Evolutionary conservation across 805 yeast species (phyloP).

Genomic region (Komagataella pseudopastoris): DNA sequence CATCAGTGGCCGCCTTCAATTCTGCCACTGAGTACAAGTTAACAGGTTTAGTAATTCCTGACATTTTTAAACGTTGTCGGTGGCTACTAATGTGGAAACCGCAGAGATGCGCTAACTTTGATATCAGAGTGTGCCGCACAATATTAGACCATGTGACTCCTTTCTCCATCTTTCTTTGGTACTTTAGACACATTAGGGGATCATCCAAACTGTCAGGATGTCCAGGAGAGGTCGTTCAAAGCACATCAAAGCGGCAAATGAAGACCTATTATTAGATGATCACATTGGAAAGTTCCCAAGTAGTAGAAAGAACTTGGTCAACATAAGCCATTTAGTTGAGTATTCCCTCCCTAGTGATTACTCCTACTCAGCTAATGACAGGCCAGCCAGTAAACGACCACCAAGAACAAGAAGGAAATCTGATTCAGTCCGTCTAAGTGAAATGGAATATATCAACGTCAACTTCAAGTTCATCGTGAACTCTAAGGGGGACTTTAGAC

Average conservation of each 20-base stretch:
- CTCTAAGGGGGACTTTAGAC: constrained; percentile 34
- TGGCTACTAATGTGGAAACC: not conserved
- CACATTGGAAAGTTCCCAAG: not conserved
- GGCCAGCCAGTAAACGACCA: constrained; percentile 4
- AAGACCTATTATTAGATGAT: not conserved
- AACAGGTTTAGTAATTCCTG: constrained; percentile 8
- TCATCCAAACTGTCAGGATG: not conserved
- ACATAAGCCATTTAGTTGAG: constrained; percentile 53
- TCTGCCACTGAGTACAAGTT: constrained; percentile 30
- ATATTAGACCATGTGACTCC: not conserved
- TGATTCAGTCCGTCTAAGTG: constrained; percentile 34
- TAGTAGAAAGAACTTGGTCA: constrained; percentile 3
- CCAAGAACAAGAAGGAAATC: constrained; percentile 7
- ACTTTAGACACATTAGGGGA: not conserved
- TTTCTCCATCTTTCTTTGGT: not conserved
- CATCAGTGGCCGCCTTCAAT: constrained; percentile 36
- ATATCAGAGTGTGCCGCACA: not conserved
- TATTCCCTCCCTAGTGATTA: constrained; percentile 26
- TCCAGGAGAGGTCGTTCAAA: not conserved
- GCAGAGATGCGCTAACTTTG: not conserved
- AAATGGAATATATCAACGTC: constrained; percentile 66
- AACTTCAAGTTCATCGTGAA: constrained; percentile 79
- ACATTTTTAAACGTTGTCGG: not conserved
- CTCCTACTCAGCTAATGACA: constrained; percentile 15
- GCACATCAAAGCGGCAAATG: not conserved